A percentile compares a stretch with the other conserved stretches of the same genome.
These are phyloP conservation scores for Acanthamoeba castellanii DNA, from an alignment of 208 protist species.

Conservation along the genomic window DNA sequence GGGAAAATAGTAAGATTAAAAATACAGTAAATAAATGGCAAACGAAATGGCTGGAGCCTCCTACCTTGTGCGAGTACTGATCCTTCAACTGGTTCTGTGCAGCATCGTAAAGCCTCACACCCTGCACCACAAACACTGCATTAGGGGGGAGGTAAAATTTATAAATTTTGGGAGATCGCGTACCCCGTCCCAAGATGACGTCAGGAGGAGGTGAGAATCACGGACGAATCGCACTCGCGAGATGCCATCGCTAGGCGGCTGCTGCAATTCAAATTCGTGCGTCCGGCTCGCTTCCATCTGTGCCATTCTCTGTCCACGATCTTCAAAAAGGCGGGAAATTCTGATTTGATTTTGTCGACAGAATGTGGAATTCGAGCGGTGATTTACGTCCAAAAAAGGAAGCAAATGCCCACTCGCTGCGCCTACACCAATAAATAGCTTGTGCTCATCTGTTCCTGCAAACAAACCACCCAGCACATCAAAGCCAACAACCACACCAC, in stretches of 20 bases:
- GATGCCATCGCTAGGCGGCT: slow-evolving; percentile 51
- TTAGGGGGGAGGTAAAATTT: not conserved
- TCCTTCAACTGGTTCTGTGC: not conserved
- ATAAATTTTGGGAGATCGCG: not conserved
- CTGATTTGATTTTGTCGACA: not conserved
- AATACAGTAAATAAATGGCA: not conserved
- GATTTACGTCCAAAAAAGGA: not conserved
- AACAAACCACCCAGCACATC: not conserved
- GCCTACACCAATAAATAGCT: not conserved
- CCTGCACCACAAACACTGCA: not conserved
- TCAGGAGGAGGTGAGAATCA: not conserved
- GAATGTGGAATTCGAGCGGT: too few species aligned
- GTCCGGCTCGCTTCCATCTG: not conserved
- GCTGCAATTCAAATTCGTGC: not conserved
- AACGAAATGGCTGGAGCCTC: not conserved
- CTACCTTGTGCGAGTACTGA: slow-evolving; percentile 40
- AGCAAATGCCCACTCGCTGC: not conserved
- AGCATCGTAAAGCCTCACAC: slow-evolving; percentile 18
- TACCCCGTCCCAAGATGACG: slow-evolving; percentile 52
- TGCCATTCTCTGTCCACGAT: not conserved
- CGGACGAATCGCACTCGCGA: not conserved
- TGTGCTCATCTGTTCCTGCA: not conserved
- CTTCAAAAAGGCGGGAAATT: not conserved
- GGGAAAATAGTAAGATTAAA: not conserved
- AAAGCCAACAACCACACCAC: not conserved